Base-by-base conservation (phyloP, 495 filamentous ascomycete species). In the Tuber calosporum region DNA sequence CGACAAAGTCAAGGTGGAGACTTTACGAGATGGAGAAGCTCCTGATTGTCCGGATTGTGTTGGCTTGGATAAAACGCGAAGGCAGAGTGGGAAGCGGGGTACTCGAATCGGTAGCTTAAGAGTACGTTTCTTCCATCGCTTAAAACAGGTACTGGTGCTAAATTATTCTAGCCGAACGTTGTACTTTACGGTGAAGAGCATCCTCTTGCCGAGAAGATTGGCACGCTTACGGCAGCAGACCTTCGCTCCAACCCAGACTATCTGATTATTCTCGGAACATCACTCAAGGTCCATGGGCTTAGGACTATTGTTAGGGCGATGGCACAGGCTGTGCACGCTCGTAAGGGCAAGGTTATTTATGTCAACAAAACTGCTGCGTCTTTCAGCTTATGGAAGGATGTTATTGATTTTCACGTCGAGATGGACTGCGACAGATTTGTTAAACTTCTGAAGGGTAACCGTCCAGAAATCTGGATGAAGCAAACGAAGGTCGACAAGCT, bases 381-480 rank as follows among this genome's bases (percentile, higher is more conserved):
- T 0, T 88, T 90, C 70, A 91, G 89, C 75, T 85, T 84, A 1
- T 91, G 89, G 89, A 86, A 87, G 1, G 88, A 90, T 68, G 82
- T 90, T 1, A 87, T 91, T 69, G 89, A 91, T 79, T 89, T 87
- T 66, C 90, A 88, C 85, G 85, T 91, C 3, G 85, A 88, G 40
- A 90, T 89, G 88, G 90, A 91, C 72, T 91, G 89, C 69, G 89
- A 91, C 73, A 85, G 83, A n/a, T 91, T 89, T 89, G 89, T 91
- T 20, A 81, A 83, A 37, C 86, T 89, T 71, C 79, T 91, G 73
- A 87, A 86, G 74, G 73, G 82, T 62, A 83, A 86, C 71, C 86
- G 88, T 73, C 83, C 83, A 7, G 85, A 86, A 53, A 83, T 90
- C 15, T 90, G 88, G 88, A 80, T 81, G 36, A 58, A 76, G 38